Evolutionary conservation across 768 basidiomycete genomes (phyloP).

Genomic region (Kwoniella botswanensis): DNA sequence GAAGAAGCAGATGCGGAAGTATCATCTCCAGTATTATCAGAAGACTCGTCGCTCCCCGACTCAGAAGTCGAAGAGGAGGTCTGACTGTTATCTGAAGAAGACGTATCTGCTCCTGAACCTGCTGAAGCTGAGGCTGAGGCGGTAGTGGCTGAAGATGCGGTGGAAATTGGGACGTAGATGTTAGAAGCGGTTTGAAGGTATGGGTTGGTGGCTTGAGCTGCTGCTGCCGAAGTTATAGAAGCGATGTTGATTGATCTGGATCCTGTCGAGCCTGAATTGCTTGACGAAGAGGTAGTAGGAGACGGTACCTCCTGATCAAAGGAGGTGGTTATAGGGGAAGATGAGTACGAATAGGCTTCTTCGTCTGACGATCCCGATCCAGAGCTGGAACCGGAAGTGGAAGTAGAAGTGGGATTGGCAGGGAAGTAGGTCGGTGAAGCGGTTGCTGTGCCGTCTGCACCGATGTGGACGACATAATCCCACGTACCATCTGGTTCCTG

Average conservation of each 20-base stretch:
- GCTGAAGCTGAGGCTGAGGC: constrained; percentile 1
- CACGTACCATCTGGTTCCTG: constrained; percentile 56
- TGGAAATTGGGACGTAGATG: constrained; percentile 14
- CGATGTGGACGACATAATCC: constrained; percentile 56
- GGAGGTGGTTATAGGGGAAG: constrained; percentile 18
- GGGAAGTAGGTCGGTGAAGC: constrained; percentile 40
- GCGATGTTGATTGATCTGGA: constrained; percentile 7
- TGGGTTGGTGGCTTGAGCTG: constrained; percentile 17
- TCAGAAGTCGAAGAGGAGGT: constrained; percentile 1
- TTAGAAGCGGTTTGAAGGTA: constrained; percentile 22
- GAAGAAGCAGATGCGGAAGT: constrained; percentile 18
- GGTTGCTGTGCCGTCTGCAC: constrained; percentile 55
- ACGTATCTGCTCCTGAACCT: constrained; percentile 17
- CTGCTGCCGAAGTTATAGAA: constrained; percentile 7
- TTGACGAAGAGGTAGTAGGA: constrained; percentile 1
- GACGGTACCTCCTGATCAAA: constrained; percentile 20
- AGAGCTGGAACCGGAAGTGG: constrained; percentile 13
- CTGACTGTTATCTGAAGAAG: constrained; percentile 14
- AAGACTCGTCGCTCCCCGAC: constrained; percentile 2
- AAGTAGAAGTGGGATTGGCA: constrained; percentile 17
- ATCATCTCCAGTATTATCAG: constrained; percentile 11
- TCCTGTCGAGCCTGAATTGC: constrained; percentile 12
- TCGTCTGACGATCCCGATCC: constrained; percentile 5
- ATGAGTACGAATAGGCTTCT: constrained; percentile 13
- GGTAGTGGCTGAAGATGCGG: neutral